Conservation (phyloP, 345 rosid species). For the Ceriops tagal region DNA sequence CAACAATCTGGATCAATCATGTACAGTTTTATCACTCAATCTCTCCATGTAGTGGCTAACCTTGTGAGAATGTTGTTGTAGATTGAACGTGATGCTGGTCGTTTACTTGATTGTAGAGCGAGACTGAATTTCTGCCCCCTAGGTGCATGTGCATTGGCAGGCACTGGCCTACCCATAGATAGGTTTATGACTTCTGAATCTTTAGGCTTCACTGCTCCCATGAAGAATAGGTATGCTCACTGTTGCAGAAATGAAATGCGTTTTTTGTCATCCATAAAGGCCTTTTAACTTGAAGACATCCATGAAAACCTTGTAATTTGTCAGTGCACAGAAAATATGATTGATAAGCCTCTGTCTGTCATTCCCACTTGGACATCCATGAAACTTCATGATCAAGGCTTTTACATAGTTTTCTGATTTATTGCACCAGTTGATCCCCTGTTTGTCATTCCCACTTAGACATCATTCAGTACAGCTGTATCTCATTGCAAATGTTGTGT, state of each 20-base stretch:
- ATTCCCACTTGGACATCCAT: too few species aligned
- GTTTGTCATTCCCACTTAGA: background rate
- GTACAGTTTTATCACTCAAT: background rate
- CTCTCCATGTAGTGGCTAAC: background rate
- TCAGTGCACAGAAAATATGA: background rate
- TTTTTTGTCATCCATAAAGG: background rate
- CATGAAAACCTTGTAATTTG: background rate
- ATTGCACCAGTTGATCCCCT: background rate
- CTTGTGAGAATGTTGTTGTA: conserved; percentile 34
- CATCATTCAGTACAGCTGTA: background rate
- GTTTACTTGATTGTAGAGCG: conserved; percentile 66
- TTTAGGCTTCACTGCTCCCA: conserved; percentile 77
- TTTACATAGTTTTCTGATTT: background rate
- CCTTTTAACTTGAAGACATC: background rate
- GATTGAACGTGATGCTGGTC: conserved; percentile 94
- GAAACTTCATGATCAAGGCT: background rate
- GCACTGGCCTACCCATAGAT: conserved; percentile 90
- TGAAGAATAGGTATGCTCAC: conserved; percentile 72
- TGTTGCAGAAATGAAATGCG: background rate
- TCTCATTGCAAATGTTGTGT: background rate
- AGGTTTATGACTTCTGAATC: conserved; percentile 75
- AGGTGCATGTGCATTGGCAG: conserved; percentile 98
- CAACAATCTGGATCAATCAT: background rate
- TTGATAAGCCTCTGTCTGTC: too few species aligned
- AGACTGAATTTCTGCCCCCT: conserved; percentile 82